phyloP scores from a whole-genome alignment of 2,329 filamentous ascomycete species.

The Colletotrichum neosansevieriae region DNA sequence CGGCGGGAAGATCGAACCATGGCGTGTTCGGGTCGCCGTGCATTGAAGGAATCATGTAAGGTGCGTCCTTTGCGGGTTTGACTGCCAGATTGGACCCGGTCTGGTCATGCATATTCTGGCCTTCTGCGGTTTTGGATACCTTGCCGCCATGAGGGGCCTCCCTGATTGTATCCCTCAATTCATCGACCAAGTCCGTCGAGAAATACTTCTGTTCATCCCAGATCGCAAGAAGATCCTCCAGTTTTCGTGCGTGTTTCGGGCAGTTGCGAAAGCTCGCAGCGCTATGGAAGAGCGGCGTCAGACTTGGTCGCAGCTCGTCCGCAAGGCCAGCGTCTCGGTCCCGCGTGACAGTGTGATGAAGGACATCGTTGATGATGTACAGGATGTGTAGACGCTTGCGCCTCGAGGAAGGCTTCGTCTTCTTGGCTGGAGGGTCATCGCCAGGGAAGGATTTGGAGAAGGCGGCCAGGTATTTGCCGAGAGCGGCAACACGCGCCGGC shows the following conservation, averaged over 20 bases:
- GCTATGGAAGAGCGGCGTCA: slow-evolving; percentile 72
- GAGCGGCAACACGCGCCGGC: slow-evolving; percentile 70
- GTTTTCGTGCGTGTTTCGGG: slow-evolving; percentile 74
- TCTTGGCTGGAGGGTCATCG: slow-evolving; percentile 16
- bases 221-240: slow-evolving; percentile 73
- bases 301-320: slow-evolving; percentile 66
- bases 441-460: slow-evolving; percentile 70
- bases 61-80: slow-evolving; percentile 62
- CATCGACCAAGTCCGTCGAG: slow-evolving; percentile 61
- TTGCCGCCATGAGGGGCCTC: slow-evolving; percentile 47
- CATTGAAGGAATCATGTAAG: slow-evolving; percentile 78
- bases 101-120: slow-evolving; percentile 40
- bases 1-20: slow-evolving; percentile 87
- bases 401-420: slow-evolving; percentile 65
- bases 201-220: slow-evolving; percentile 80
- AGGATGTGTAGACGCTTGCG: slow-evolving; percentile 81
- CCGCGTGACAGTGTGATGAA: slow-evolving; percentile 75
- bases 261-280: slow-evolving; percentile 69
- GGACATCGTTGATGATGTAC: slow-evolving; percentile 82
- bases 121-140: not conserved
- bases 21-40: slow-evolving; percentile 81
- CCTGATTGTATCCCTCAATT: slow-evolving; percentile 70
- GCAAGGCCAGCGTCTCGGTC: slow-evolving; percentile 64
- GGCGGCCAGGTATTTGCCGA: slow-evolving; percentile 82
- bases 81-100: slow-evolving; percentile 43